Base-by-base conservation (phyloP, 345 rosid genomes). In the Durio zibethinus region DNA sequence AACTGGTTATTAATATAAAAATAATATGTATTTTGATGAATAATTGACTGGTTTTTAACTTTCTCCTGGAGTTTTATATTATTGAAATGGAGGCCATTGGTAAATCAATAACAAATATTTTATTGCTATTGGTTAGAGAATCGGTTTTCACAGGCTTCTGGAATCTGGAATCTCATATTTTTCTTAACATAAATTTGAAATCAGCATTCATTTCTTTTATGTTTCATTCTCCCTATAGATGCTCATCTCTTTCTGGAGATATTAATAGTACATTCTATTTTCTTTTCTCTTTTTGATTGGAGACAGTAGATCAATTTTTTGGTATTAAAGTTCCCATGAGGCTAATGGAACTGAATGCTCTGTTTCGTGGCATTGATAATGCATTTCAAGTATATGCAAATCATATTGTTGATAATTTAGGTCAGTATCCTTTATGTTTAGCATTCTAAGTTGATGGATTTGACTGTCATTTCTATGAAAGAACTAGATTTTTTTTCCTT, bases 301-400 rank as follows among this genome's bases (percentile, higher is more conserved):
- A 96, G 99, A 96, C 99, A 27, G 97, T 96, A 60, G 98, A 96
- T 87, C 99, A 96, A 25, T 93, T 96, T 85, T 91, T 96, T 82
- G 89, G 84, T 70, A 80, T 96, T 68, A 90, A 88, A 83, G 93
- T 92, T 83, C 99, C 99, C 73, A 91, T 96, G 99, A 88, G 97
- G 85, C 74, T 90, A 78, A 76, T 84, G 23, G 99, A 93, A 81
- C 75, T 96, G 79, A 89, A 82, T 75, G 86, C 97, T 67, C 78
- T 96, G 66, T 83, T 90, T 74, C 92, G 97, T 81, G 98, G 99
- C 48, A 77, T 93, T 45, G 98, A 96, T 86, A 92, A 93, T 82
- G 91, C 97, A 60, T 96, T 96, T 87, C 99, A 96, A 92, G 90
- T 90, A 48, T 96, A 90, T 81, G 85, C 92, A 77, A 92, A 91